Evolutionary conservation across 2,329 filamentous ascomycete species (phyloP).

Genomic region (Xylariaceae sp.): DNA sequence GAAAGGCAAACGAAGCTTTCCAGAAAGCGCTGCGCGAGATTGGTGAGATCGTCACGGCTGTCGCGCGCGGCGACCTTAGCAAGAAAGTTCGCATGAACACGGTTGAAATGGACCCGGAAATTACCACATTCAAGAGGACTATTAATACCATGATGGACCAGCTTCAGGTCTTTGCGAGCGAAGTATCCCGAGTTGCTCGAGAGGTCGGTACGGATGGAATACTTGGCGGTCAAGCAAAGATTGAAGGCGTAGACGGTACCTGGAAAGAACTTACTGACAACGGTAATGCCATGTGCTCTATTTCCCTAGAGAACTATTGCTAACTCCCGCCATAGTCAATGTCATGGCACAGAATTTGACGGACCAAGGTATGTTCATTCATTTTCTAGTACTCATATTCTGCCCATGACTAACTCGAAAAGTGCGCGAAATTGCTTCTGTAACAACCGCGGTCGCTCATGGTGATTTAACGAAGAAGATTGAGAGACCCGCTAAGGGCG

Average conservation of each 20-base stretch:
- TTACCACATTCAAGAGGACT: conserved; percentile 94
- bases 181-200: conserved; percentile 89
- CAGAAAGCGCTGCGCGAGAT: conserved; percentile 96
- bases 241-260: conserved; percentile 90
- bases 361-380: conserved; percentile 55
- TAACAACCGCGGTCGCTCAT: conserved; percentile 78
- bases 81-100: conserved; percentile 96
- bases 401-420: conserved; percentile 8
- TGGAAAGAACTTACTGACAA: conserved; percentile 97
- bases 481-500: conserved; percentile 72
- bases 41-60: conserved; percentile 93
- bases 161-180: conserved; percentile 90
- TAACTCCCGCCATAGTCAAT: conserved; percentile 53
- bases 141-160: conserved; percentile 99
- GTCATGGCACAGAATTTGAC: conserved; percentile 81
- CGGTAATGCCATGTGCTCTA: conserved; percentile 41
- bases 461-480: conserved; percentile 83
- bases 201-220: conserved; percentile 96
- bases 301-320: conserved; percentile 18
- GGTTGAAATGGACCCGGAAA: conserved; percentile 96
- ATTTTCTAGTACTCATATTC: not conserved
- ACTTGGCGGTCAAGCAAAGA: conserved; percentile 87
- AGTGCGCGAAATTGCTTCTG: conserved; percentile 80
- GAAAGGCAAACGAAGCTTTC: conserved; percentile 97
- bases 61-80: conserved; percentile 89